These are phyloP conservation scores for Lodderomyces metapsilosis DNA, from an alignment of 1,139 yeast species.

Conservation along the genomic window DNA sequence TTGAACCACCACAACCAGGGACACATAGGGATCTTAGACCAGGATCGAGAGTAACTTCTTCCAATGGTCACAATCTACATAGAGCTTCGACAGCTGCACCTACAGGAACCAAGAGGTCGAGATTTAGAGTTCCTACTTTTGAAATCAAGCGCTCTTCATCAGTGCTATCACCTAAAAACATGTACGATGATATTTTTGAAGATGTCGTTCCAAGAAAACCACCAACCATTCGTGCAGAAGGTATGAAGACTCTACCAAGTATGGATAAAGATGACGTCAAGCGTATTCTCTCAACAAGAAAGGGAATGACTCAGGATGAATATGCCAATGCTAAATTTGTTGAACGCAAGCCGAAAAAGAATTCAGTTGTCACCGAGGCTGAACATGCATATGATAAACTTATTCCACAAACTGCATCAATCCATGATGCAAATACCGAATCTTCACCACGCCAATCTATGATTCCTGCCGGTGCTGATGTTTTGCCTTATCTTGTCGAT, in stretches of 20 bases:
- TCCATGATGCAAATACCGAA: conserved; percentile 34
- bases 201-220: conserved; percentile 24
- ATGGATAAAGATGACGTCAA: conserved; percentile 50
- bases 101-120: conserved; percentile 19
- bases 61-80: conserved; percentile 1
- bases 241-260: conserved; percentile 47
- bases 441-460: conserved; percentile 19
- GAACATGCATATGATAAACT: conserved; percentile 28
- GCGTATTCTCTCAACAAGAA: conserved; percentile 38
- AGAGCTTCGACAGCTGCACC: conserved; percentile 6
- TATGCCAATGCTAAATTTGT: conserved; percentile 36
- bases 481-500: conserved; percentile 32
- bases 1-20: conserved; percentile 24
- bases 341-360: conserved; percentile 27
- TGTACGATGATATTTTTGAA: conserved; percentile 44
- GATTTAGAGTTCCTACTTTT: conserved; percentile 44
- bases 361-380: conserved; percentile 32
- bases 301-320: conserved; percentile 44
- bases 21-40: conserved; percentile 8
- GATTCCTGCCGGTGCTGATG: conserved; percentile 7
- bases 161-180: conserved; percentile 35
- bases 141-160: conserved; percentile 41
- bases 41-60: conserved; percentile 8
- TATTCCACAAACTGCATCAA: conserved; percentile 42
- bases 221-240: conserved; percentile 40